Conservation (phyloP, 257 asterid species). For the Solanum okadae region DNA sequence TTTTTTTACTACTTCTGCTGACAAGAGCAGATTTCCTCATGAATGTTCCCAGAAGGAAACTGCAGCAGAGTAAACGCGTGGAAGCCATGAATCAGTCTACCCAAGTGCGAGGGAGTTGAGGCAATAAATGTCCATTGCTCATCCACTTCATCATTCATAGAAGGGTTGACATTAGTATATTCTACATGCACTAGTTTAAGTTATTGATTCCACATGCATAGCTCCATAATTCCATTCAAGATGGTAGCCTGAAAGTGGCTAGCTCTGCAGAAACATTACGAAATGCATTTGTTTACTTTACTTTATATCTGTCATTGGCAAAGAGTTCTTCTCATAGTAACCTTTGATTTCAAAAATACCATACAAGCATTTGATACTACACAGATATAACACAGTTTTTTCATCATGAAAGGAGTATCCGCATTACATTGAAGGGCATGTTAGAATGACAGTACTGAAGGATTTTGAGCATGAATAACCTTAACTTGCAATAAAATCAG, state of each 20-base stretch:
- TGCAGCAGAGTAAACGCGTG: background rate
- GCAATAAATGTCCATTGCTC: background rate
- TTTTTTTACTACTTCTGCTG: background rate
- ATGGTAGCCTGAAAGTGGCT: background rate
- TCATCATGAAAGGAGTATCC: background rate
- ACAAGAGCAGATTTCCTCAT: background rate
- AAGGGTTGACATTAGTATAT: background rate
- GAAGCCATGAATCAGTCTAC: background rate
- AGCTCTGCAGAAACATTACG: background rate
- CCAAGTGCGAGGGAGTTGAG: background rate
- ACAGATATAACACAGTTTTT: background rate
- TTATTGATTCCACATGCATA: background rate
- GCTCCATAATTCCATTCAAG: background rate
- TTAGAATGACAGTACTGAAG: background rate
- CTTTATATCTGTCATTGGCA: background rate
- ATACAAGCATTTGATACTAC: background rate
- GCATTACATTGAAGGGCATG: background rate
- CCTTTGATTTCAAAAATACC: background rate
- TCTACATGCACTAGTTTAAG: background rate
- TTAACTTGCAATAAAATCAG: background rate
- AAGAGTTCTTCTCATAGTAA: background rate
- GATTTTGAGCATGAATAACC: background rate
- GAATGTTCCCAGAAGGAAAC: background rate
- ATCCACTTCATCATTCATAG: background rate
- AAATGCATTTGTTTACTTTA: background rate